Base-by-base conservation (phyloP, 495 filamentous ascomycete genomes). In the Neurospora hispaniola region DNA sequence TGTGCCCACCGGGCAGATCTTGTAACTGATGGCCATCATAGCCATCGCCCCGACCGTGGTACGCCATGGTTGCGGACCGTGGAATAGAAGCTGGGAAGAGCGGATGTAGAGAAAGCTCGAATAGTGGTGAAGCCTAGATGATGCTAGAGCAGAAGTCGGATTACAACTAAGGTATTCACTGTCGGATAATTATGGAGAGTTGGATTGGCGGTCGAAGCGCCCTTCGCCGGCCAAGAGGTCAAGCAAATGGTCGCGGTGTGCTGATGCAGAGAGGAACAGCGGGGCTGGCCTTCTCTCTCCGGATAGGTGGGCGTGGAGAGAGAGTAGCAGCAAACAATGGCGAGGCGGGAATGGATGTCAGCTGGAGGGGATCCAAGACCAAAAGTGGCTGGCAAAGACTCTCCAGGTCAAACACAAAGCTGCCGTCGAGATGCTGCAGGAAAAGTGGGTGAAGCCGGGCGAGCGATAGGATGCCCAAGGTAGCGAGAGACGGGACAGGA, bases 1-100 rank as follows among this genome's bases (percentile, higher is more conserved):
- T 85, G 73, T 86, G 82, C 16, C 71, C 76, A n/a, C 85, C 81
- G 71, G 87, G 87, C 68, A 94, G 84, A 80, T 94, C 90, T 75
- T 93, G 88, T 74, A 93, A 82, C 59, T 84, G 86, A 80, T 92
- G 90, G 72, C 86, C 87, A 39, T 89, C 85, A 70, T 86, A 86
- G 71, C 88, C 87, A 71, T 84, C 80, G 79, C 81, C 83, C 41
- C 78, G 80, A 75, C 82, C 80, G 76, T 82, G 83, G 78, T 84
- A 86, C 59, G 85, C 85, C 85, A 86, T 86, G 74, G 71, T 81
- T 72, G 78, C 76, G 74, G 70, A 73, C 72, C 54, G 54, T 66
- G 54, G 54, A 35, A 66, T 35, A 66, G 54, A 31, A 27, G 35
- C 69, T 66, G 54, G 54, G 6, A 66, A 38, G 27, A 66, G 23